A percentile compares a stretch with the other conserved stretches of the same genome.
phyloP scores from a whole-genome alignment of 768 basidiomycete genomes.

The Hortiboletus campestris region DNA sequence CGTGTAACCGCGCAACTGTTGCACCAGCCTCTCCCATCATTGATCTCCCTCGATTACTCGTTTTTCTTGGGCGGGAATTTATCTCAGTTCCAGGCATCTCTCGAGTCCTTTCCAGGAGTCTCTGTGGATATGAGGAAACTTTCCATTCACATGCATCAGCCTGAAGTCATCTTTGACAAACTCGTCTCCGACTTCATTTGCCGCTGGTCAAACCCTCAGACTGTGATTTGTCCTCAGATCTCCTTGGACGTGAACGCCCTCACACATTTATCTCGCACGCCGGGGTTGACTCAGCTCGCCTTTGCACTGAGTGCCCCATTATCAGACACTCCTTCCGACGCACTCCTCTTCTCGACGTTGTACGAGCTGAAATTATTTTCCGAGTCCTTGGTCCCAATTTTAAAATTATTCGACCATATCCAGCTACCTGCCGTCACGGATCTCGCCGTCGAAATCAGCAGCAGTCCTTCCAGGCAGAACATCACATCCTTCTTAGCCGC shows the following conservation, averaged over 20 bases:
- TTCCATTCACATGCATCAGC: not conserved
- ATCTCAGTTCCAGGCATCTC: not conserved
- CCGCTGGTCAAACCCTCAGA: slow-evolving; percentile 6
- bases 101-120: not conserved
- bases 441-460: not conserved
- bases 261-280: not conserved
- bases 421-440: not conserved
- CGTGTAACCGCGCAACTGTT: not conserved
- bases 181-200: not conserved
- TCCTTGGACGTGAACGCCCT: slow-evolving; percentile 1
- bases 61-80: not conserved
- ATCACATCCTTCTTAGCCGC: not conserved
- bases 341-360: not conserved
- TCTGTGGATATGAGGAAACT: not conserved
- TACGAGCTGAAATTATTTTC: not conserved
- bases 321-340: not conserved
- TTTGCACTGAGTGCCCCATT: not conserved
- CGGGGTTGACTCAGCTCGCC: not conserved
- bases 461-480: not conserved
- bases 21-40: not conserved
- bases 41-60: not conserved
- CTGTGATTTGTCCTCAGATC: not conserved
- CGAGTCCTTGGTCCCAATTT: not conserved
- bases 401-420: not conserved
- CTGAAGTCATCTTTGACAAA: not conserved